A percentile compares a stretch with the other conserved stretches of the same genome.
Evolutionary conservation across 306 rosid species (phyloP).

Genomic region (Vicia sativa): DNA sequence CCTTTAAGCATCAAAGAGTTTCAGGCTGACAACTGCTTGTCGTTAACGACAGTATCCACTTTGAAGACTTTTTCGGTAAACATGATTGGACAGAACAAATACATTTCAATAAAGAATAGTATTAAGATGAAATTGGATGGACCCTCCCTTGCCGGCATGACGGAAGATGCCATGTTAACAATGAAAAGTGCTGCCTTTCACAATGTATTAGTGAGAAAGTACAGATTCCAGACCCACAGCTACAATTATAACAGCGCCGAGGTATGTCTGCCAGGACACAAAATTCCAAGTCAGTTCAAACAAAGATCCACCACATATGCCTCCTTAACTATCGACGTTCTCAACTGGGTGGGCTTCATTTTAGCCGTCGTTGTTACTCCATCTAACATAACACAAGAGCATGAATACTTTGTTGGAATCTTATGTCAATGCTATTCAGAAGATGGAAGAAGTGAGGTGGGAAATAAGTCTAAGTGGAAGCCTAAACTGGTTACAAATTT

Average conservation of each 20-base stretch:
- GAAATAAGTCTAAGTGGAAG: background rate
- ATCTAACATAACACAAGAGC: background rate
- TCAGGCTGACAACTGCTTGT: constrained; percentile 21
- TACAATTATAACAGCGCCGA: constrained; percentile 7
- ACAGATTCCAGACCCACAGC: background rate
- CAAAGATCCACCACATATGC: background rate
- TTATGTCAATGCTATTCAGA: background rate
- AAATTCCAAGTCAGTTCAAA: background rate
- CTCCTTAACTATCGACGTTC: background rate
- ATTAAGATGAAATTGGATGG: too few relatives aligned
- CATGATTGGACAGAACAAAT: background rate
- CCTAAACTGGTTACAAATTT: background rate
- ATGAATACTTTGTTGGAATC: background rate
- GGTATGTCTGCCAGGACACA: constrained; percentile 30
- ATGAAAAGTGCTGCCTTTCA: background rate
- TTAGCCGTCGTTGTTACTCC: background rate
- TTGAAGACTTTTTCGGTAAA: constrained; percentile 7
- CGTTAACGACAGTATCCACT: constrained; percentile 18
- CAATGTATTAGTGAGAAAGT: background rate
- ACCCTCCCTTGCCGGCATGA: too few relatives aligned
- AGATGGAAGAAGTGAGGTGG: background rate
- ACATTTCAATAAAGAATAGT: background rate
- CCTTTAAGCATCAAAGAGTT: constrained; percentile 20
- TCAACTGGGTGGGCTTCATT: background rate
- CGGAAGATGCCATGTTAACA: background rate